Evolutionary conservation across 2,329 filamentous ascomycete genomes (phyloP).

Genomic region (Lecanicillium sp.): DNA sequence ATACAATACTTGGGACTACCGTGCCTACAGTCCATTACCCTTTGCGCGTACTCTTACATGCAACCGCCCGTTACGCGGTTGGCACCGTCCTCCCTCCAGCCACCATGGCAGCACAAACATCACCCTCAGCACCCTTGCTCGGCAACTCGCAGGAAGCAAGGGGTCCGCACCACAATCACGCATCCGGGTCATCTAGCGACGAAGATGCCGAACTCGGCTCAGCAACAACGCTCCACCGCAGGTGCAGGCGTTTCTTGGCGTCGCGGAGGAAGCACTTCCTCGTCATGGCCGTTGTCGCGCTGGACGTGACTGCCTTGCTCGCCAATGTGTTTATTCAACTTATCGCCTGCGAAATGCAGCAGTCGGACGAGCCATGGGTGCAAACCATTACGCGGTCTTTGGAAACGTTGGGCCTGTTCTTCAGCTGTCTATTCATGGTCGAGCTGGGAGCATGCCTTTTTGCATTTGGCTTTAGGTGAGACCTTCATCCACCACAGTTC

Average conservation of each 20-base stretch:
- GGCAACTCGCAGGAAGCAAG: not conserved
- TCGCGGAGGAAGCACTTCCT: constrained; percentile 37
- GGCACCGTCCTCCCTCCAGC: not conserved
- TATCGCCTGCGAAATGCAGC: constrained; percentile 38
- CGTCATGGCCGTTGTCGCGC: constrained; percentile 33
- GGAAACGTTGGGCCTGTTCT: constrained; percentile 45
- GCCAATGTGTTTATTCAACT: constrained; percentile 40
- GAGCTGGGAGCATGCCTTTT: constrained; percentile 53
- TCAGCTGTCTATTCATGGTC: constrained; percentile 57
- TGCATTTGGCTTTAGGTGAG: constrained; percentile 53
- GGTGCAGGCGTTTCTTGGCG: constrained; percentile 15
- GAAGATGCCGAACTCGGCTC: not conserved
- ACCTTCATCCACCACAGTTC: too few species aligned
- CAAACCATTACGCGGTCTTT: constrained; percentile 29
- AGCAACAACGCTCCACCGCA: constrained; percentile 2
- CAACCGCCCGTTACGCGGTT: not conserved
- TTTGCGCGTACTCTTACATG: not conserved
- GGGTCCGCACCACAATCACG: not conserved
- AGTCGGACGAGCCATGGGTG: constrained; percentile 33
- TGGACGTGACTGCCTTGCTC: constrained; percentile 38
- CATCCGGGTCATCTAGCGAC: not conserved
- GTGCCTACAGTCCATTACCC: too few species aligned
- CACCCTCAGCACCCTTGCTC: constrained; percentile 2
- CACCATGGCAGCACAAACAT: too few species aligned
- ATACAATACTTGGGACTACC: too few species aligned